Base-by-base conservation (phyloP, 2,329 filamentous ascomycete genomes). In the Beauveria pseudobassiana region DNA sequence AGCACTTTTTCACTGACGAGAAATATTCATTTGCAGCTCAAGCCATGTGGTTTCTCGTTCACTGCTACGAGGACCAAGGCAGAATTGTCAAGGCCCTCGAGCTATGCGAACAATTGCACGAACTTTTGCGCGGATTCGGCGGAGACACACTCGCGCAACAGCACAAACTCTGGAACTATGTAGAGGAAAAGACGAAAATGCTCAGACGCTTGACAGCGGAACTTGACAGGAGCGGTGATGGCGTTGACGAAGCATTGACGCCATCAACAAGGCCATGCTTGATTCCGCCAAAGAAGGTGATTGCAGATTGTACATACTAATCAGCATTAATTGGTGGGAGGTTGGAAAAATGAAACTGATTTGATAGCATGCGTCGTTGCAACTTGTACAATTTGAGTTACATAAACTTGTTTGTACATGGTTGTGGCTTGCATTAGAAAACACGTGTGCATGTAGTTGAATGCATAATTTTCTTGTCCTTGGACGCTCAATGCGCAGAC, bases 51-150 rank as follows among this genome's bases (percentile, higher is more conserved):
- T 58, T 58, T 45, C 43, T 58, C 5, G 43, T 46, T 16, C 26
- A 58, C 55, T 58, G 55, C 55, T 58, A 58, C 26, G 42, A 58
- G 28, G 55, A 58, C 18, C 55, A 58, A 24, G 55, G 43, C 43
- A 58, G 43, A 49, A 24, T 49, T n/a, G 55, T 40, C n/a, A 28
- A 49, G 3, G 55, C 55, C n/a, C n/a, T 40, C 9, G 42, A 30
- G 26, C 26, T 58, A n/a, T 34, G 56, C n/a, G 30, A 42, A 20
- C 20, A 57, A 34, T n/a, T 58, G 10, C 26, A 18, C 5, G 45
- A 50, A 5, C 43, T 58, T 40, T 30, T 58, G 18, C 55, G 43
- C 5, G 46, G 34, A 26, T 58, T 50, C 28, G 55, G 55, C 45
- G 45, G 55, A 5, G 45, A 58, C 3, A 40, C 20, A 5, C 43